These are phyloP conservation scores for Fraxinus excelsior DNA, from an alignment of 257 asterid species.

Conservation along the genomic window DNA sequence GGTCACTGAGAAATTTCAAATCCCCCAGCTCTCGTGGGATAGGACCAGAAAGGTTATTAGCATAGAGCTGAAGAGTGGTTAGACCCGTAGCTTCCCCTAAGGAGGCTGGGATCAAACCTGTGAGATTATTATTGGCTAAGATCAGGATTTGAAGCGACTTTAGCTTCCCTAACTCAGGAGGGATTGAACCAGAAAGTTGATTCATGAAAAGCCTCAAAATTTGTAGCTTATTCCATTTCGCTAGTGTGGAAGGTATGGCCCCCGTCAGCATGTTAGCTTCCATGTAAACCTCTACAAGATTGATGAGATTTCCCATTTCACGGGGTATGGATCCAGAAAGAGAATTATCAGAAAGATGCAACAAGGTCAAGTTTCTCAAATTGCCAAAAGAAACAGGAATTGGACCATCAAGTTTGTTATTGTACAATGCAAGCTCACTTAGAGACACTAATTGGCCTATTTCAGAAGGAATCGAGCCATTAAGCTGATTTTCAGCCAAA, in stretches of 20 bases:
- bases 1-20: neutral
- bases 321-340: slow-evolving; percentile 8
- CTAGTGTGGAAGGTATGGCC: slow-evolving; percentile 15
- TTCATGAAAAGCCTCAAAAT: neutral
- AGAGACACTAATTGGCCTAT: neutral
- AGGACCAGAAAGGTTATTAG: slow-evolving; percentile 7
- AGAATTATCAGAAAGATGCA: neutral
- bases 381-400: slow-evolving; percentile 18
- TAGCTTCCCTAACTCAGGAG: slow-evolving; percentile 10
- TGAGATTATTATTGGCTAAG: neutral
- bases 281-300: neutral
- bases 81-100: slow-evolving; percentile 29
- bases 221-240: neutral
- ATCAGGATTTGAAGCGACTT: neutral
- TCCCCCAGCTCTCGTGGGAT: slow-evolving; percentile 23
- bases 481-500: neutral
- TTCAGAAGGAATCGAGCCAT: slow-evolving; percentile 3
- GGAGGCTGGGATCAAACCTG: slow-evolving; percentile 28
- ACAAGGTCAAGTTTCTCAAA: neutral
- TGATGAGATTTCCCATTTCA: too few relatives aligned
- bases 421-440: neutral
- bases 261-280: slow-evolving; percentile 4
- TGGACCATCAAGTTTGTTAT: neutral
- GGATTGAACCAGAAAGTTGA: neutral
- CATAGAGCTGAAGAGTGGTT: neutral